Conservation (phyloP, 1,284 basidiomycete species). For the Bjerkandera adusta region DNA sequence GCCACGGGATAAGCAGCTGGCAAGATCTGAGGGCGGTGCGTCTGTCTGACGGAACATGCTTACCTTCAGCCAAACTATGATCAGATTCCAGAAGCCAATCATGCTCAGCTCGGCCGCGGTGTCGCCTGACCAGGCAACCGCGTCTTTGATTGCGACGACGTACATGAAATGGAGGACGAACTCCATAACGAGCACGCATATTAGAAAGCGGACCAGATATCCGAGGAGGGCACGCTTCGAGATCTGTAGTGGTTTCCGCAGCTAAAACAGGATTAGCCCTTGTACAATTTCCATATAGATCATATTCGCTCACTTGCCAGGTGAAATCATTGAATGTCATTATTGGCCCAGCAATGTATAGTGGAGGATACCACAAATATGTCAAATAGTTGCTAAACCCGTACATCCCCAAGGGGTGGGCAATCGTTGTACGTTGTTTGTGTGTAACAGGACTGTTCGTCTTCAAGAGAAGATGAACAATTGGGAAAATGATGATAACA, state of each 20-base stretch:
- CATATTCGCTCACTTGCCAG: constrained; percentile 67
- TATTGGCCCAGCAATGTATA: constrained; percentile 97
- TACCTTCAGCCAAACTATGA: constrained; percentile 97
- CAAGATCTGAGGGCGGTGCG: neutral
- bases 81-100: constrained; percentile 97
- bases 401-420: constrained; percentile 51
- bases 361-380: constrained; percentile 87
- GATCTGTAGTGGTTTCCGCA: constrained; percentile 49
- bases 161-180: constrained; percentile 93
- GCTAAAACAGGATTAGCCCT: constrained; percentile 35
- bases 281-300: constrained; percentile 1
- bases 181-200: constrained; percentile 86
- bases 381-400: constrained; percentile 59
- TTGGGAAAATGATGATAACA: neutral
- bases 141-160: constrained; percentile 95
- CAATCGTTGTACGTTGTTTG: constrained; percentile 53
- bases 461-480: constrained; percentile 24
- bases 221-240: constrained; percentile 33
- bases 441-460: constrained; percentile 39
- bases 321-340: constrained; percentile 95
- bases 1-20: constrained; percentile 94
- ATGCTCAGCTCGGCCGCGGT: constrained; percentile 83
- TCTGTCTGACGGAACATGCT: constrained; percentile 15
- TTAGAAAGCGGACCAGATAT: constrained; percentile 76
- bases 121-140: constrained; percentile 71